A percentile compares a stretch with the other conserved stretches of the same genome.
Evolutionary conservation across 768 basidiomycete genomes (phyloP).

Genomic region (Trametes punicea): DNA sequence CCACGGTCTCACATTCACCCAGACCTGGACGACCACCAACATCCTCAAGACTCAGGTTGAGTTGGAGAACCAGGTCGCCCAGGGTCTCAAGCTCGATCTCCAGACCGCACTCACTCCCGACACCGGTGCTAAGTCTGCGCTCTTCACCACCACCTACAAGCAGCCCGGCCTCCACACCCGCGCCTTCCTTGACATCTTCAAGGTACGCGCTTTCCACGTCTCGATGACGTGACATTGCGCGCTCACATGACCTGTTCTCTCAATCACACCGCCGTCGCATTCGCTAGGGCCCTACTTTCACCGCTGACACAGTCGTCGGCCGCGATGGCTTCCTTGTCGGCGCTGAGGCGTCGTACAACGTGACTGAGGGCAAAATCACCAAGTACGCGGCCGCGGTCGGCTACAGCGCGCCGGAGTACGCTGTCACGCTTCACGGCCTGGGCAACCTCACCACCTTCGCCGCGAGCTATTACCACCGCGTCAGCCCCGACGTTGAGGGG

Average conservation of each 20-base stretch:
- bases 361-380: slow-evolving; percentile 87
- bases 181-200: slow-evolving; percentile 89
- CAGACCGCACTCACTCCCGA: slow-evolving; percentile 80
- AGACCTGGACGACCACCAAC: slow-evolving; percentile 95
- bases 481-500: slow-evolving; percentile 87
- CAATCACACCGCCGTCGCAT: not conserved
- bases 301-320: slow-evolving; percentile 91
- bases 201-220: slow-evolving; percentile 47
- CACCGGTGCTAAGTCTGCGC: slow-evolving; percentile 80
- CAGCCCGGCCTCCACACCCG: slow-evolving; percentile 94
- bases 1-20: slow-evolving; percentile 91
- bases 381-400: slow-evolving; percentile 91
- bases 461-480: slow-evolving; percentile 98
- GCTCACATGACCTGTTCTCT: slow-evolving; percentile 10
- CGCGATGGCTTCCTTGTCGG: slow-evolving; percentile 98
- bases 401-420: slow-evolving; percentile 95
- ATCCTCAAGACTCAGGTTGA: slow-evolving; percentile 88
- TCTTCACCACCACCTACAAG: slow-evolving; percentile 87
- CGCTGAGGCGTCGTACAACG: slow-evolving; percentile 95
- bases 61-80: slow-evolving; percentile 95
- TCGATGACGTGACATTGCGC: slow-evolving; percentile 20
- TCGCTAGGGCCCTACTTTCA: slow-evolving; percentile 90
- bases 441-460: slow-evolving; percentile 92
- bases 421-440: slow-evolving; percentile 90
- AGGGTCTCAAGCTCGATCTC: slow-evolving; percentile 95